Percentiles rank a stretch among this genome's conserved stretches.
Conservation (phyloP, 2,329 filamentous ascomycete species). For the Fusarium gaditjirri region DNA sequence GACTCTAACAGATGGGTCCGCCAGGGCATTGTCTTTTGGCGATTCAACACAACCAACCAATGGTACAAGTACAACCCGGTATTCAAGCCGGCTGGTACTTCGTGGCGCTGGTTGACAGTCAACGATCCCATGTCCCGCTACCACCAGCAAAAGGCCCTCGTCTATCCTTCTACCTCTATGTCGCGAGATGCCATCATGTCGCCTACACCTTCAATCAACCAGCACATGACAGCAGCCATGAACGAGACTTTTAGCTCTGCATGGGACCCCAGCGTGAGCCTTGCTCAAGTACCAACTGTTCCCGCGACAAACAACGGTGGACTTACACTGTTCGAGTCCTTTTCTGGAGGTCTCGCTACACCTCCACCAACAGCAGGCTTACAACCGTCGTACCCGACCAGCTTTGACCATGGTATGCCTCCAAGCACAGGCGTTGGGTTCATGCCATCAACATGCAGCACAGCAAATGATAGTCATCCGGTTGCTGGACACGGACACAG, state of each 20-base stretch:
- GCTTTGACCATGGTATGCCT: constrained; percentile 56
- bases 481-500: constrained; percentile 39
- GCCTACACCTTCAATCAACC: constrained; percentile 60
- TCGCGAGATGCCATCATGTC: constrained; percentile 62
- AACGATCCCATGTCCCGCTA: constrained; percentile 69
- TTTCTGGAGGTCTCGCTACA: constrained; percentile 64
- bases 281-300: constrained; percentile 50
- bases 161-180: constrained; percentile 50
- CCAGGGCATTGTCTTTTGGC: constrained; percentile 72
- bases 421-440: constrained; percentile 46
- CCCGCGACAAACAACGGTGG: constrained; percentile 49
- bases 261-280: constrained; percentile 55
- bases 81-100: constrained; percentile 64
- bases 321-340: constrained; percentile 60
- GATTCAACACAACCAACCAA: constrained; percentile 65
- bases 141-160: constrained; percentile 62
- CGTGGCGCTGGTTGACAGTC: constrained; percentile 71
- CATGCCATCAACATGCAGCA: constrained; percentile 45
- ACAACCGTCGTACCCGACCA: constrained; percentile 57
- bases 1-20: constrained; percentile 62
- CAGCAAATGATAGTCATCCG: constrained; percentile 42
- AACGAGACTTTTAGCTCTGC: constrained; percentile 65
- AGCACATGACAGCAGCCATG: constrained; percentile 66
- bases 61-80: constrained; percentile 61
- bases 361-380: constrained; percentile 66